These are phyloP conservation scores for Cladosporium sp. DNA, from an alignment of 2,329 filamentous ascomycete species.

Conservation along the genomic window DNA sequence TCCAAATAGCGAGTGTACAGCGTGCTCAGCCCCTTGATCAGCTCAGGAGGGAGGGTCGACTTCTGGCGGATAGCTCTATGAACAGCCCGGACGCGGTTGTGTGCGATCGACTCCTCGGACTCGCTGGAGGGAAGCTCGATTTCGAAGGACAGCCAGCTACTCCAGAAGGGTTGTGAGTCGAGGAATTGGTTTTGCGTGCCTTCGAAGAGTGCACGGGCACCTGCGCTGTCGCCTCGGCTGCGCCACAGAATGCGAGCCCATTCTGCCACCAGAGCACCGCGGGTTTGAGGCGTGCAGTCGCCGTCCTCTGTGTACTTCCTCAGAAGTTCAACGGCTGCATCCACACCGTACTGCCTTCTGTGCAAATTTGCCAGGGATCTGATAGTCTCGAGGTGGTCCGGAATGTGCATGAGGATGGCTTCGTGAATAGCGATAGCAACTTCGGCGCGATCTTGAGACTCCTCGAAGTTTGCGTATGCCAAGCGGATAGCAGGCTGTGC, in stretches of 20 bases:
- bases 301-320: conserved; percentile 73
- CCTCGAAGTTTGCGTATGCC: conserved; percentile 92
- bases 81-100: conserved; percentile 73
- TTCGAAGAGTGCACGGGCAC: conserved; percentile 76
- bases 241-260: conserved; percentile 88
- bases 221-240: conserved; percentile 67
- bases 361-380: conserved; percentile 81
- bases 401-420: conserved; percentile 69
- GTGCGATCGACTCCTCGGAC: conserved; percentile 60
- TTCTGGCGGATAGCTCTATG: conserved; percentile 65
- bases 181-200: conserved; percentile 79
- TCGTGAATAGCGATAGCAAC: conserved; percentile 81
- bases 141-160: conserved; percentile 83
- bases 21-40: conserved; percentile 70
- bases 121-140: conserved; percentile 69
- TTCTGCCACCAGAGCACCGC: conserved; percentile 80
- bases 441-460: conserved; percentile 70
- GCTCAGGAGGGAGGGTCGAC: conserved; percentile 61
- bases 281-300: conserved; percentile 69
- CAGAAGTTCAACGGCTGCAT: conserved; percentile 78
- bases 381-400: conserved; percentile 81
- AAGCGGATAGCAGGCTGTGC: conserved; percentile 77
- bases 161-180: conserved; percentile 85
- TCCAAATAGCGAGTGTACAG: conserved; percentile 80
- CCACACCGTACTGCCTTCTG: conserved; percentile 75